Evolutionary conservation across 306 rosid species (phyloP).

Genomic region (Malus domestica): ASM211411v1 NC_041802.1:31357501-31358000

Average conservation of each 20-base stretch:
- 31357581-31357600: not conserved
- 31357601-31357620: not conserved
- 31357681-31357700: constrained; percentile 26
- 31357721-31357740: not conserved
- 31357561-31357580: not conserved
- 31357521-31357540: not conserved
- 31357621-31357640: not conserved
- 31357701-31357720: constrained; percentile 24
- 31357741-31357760: not conserved
- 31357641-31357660: too few relatives aligned
- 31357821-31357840: constrained; percentile 26
- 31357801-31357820: constrained; percentile 33
- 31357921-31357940: constrained; percentile 20
- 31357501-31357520: constrained; percentile 14
- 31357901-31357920: constrained; percentile 16
- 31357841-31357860: constrained; percentile 22
- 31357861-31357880: constrained; percentile 22
- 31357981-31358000: constrained; percentile 20
- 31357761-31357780: not conserved
- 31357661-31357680: too few relatives aligned
- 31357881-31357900: constrained; percentile 7
- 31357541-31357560: not conserved
- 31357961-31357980: constrained; percentile 27
- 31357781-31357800: constrained; percentile 14
- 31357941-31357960: not conserved